Conservation (phyloP, 345 rosid genomes). For the Eucalyptus erythrocorys region DNA sequence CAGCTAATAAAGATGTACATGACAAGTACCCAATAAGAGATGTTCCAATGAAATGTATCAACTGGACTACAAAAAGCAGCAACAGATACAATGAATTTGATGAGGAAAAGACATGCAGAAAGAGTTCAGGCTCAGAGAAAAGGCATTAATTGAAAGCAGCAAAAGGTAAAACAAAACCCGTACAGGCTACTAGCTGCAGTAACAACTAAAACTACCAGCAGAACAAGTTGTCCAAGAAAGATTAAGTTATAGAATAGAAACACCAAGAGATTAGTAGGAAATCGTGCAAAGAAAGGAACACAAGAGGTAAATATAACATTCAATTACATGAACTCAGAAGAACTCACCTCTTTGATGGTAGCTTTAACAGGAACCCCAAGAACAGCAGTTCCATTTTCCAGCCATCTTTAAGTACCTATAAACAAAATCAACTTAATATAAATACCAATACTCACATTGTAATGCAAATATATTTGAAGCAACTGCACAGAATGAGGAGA, state of each 20-base stretch:
- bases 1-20: not conserved
- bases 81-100: not conserved
- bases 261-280: not conserved
- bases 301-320: not conserved
- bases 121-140: not conserved
- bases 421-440: not conserved
- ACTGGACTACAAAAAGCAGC: not conserved
- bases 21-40: not conserved
- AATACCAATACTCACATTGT: not conserved
- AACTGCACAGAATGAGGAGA: not conserved
- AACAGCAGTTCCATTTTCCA: constrained; percentile 77
- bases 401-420: constrained; percentile 75
- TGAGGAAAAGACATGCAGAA: not conserved
- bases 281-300: not conserved
- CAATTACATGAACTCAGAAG: not conserved
- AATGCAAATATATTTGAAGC: not conserved
- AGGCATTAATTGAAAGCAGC: not conserved
- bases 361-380: constrained; percentile 96
- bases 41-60: not conserved
- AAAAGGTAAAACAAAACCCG: not conserved
- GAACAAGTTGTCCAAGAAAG: not conserved
- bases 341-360: constrained; percentile 83
- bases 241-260: not conserved
- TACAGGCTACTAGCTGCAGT: not conserved
- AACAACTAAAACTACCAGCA: not conserved